These are phyloP conservation scores for Psilocybe azurescens DNA, from an alignment of 768 basidiomycete genomes.

Conservation along the genomic window DNA sequence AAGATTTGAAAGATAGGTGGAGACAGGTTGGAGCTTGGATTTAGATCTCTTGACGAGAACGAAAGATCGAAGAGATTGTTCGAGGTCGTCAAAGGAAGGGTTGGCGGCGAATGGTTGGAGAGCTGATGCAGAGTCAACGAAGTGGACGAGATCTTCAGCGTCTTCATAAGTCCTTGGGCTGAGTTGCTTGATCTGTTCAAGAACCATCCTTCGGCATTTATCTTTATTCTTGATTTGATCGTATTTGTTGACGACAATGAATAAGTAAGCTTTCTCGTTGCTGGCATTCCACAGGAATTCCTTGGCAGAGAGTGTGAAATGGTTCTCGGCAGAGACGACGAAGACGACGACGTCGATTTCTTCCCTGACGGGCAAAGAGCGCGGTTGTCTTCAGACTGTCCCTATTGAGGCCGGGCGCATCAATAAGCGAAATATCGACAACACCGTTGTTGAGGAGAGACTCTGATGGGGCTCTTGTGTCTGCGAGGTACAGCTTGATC, in stretches of 20 bases:
- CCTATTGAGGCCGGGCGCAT: constrained; percentile 96
- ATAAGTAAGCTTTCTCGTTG: constrained; percentile 97
- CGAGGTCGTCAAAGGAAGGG: constrained; percentile 84
- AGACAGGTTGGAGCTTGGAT: constrained; percentile 93
- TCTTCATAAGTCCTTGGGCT: constrained; percentile 94
- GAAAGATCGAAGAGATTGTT: constrained; percentile 89
- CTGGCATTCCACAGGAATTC: constrained; percentile 93
- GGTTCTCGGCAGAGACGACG: constrained; percentile 97
- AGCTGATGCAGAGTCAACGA: constrained; percentile 89
- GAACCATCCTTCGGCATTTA: constrained; percentile 83
- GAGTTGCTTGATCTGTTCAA: constrained; percentile 93
- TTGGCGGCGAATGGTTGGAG: constrained; percentile 69
- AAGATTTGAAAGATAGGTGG: constrained; percentile 91
- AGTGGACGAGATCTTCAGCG: constrained; percentile 93
- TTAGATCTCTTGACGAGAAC: constrained; percentile 95
- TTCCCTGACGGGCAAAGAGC: constrained; percentile 92
- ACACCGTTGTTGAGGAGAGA: constrained; percentile 95
- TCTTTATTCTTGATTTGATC: constrained; percentile 96
- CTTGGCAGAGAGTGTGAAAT: constrained; percentile 94
- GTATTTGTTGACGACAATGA: constrained; percentile 98
- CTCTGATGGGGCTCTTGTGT: constrained; percentile 75
- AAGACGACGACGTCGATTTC: constrained; percentile 99
- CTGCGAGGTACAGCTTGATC: constrained; percentile 89
- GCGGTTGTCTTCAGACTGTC: constrained; percentile 96
- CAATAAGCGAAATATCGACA: constrained; percentile 97